phyloP scores from a whole-genome alignment of 129 eudicot genomes.

The Helichrysum umbraculigerum region DNA sequence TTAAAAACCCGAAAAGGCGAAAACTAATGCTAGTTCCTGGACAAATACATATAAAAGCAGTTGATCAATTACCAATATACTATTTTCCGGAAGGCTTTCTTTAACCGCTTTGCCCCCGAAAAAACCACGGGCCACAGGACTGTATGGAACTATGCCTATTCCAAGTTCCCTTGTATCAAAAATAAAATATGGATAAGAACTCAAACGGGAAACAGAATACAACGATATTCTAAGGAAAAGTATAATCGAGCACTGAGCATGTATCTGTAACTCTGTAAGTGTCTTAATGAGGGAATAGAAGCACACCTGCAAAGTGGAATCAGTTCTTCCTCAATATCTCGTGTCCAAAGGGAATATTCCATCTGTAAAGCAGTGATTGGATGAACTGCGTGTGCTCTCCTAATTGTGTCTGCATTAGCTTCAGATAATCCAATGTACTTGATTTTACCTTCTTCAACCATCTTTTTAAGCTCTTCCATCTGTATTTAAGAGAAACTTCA shows the following conservation, averaged over 20 bases:
- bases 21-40: neutral
- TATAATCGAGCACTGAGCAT: neutral
- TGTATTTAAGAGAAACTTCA: conserved; percentile 12
- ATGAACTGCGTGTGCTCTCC: conserved; percentile 76
- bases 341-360: conserved; percentile 82
- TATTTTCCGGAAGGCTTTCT: conserved; percentile 56
- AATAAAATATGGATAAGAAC: neutral
- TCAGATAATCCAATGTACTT: conserved; percentile 76
- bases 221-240: neutral
- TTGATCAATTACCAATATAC: conserved; percentile 49
- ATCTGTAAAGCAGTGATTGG: conserved; percentile 68
- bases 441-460: conserved; percentile 76
- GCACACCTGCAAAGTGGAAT: conserved; percentile 65
- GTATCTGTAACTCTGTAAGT: neutral
- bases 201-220: neutral
- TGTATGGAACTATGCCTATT: conserved; percentile 71
- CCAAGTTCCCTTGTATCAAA: conserved; percentile 51
- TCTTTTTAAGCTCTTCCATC: conserved; percentile 69
- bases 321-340: conserved; percentile 71
- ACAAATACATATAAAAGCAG: neutral
- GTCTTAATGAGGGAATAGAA: neutral
- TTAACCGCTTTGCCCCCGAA: conserved; percentile 68
- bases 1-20: neutral
- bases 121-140: conserved; percentile 84
- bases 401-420: conserved; percentile 68